Conservation (phyloP, 2,329 filamentous ascomycete species). For the Cordyceps tenuipes region DNA sequence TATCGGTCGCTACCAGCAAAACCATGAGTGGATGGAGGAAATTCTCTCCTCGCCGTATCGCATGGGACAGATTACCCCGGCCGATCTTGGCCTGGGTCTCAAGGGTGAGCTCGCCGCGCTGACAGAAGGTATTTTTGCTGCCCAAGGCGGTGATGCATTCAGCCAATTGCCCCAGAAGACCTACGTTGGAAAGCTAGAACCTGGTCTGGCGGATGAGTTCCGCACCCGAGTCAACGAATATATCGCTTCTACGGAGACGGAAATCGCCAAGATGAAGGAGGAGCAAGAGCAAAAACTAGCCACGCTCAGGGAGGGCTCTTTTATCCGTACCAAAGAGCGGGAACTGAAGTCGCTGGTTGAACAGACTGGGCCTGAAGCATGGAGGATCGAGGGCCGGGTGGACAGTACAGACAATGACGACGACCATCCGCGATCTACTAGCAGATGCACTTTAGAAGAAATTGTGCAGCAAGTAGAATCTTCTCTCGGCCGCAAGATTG, state of each 20-base stretch:
- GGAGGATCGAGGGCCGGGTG: conserved; percentile 52
- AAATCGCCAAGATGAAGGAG: conserved; percentile 77
- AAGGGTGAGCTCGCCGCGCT: conserved; percentile 74
- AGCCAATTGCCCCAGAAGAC: conserved; percentile 45
- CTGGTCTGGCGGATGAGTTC: conserved; percentile 76
- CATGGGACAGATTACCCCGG: conserved; percentile 74
- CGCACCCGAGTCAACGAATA: conserved; percentile 67
- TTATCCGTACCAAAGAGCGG: conserved; percentile 66
- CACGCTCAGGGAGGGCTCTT: conserved; percentile 61
- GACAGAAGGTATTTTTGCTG: conserved; percentile 78
- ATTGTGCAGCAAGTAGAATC: conserved; percentile 69
- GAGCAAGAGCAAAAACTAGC: conserved; percentile 69
- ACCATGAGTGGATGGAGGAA: conserved; percentile 99
- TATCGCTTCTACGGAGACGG: conserved; percentile 63
- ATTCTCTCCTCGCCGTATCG: conserved; percentile 85
- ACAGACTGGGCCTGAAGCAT: conserved; percentile 50
- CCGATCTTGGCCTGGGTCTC: conserved; percentile 77
- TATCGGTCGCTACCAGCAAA: conserved; percentile 77
- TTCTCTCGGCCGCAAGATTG: conserved; percentile 58
- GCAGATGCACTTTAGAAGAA: conserved; percentile 55
- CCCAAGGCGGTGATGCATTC: conserved; percentile 42
- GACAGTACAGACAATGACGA: conserved; percentile 43
- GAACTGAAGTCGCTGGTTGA: conserved; percentile 61
- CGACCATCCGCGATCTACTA: conserved; percentile 29
- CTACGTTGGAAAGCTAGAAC: conserved; percentile 56